Percentiles rank a stretch among this genome's conserved stretches.
Evolutionary conservation across 371 early-diverging fungal species (phyloP).

Genomic region (Conidiobolus incongruus): DNA sequence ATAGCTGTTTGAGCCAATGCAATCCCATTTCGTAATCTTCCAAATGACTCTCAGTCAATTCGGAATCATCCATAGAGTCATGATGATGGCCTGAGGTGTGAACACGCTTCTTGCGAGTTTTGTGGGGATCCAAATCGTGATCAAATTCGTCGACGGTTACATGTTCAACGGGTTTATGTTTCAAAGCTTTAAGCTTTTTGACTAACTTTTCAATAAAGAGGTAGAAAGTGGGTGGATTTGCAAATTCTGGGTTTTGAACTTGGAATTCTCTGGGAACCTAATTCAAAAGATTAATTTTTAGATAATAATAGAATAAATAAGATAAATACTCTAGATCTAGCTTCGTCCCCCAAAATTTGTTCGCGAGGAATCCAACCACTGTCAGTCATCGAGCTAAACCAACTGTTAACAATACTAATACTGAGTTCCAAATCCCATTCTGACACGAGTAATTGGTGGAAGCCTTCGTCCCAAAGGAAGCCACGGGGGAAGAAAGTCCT

Average conservation of each 20-base stretch:
- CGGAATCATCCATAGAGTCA: slow-evolving; percentile 8
- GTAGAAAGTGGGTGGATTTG: slow-evolving; percentile 80
- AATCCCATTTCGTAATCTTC: slow-evolving; percentile 18
- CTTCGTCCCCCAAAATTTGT: slow-evolving; percentile 85
- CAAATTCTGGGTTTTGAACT: slow-evolving; percentile 76
- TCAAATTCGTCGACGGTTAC: neutral
- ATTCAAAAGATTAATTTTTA: neutral
- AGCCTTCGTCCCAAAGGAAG: slow-evolving; percentile 93
- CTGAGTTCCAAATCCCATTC: slow-evolving; percentile 73
- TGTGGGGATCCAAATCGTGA: neutral
- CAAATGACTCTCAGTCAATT: slow-evolving; percentile 20
- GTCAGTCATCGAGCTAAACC: slow-evolving; percentile 57
- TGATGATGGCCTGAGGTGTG: neutral
- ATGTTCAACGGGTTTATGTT: neutral
- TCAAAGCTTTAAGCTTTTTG: slow-evolving; percentile 13
- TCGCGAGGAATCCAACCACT: slow-evolving; percentile 89
- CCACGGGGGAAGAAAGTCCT: slow-evolving; percentile 91
- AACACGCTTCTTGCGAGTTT: neutral
- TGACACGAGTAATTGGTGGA: slow-evolving; percentile 68
- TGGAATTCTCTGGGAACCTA: slow-evolving; percentile 77
- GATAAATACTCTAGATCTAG: slow-evolving; percentile 72
- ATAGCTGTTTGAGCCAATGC: slow-evolving; percentile 29
- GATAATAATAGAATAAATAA: slow-evolving; percentile 9
- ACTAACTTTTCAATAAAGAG: slow-evolving; percentile 39
- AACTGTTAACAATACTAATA: too few species aligned